Base-by-base conservation (phyloP, 176 grass and related monocot species). In the Neostapfia colusana region DNA sequence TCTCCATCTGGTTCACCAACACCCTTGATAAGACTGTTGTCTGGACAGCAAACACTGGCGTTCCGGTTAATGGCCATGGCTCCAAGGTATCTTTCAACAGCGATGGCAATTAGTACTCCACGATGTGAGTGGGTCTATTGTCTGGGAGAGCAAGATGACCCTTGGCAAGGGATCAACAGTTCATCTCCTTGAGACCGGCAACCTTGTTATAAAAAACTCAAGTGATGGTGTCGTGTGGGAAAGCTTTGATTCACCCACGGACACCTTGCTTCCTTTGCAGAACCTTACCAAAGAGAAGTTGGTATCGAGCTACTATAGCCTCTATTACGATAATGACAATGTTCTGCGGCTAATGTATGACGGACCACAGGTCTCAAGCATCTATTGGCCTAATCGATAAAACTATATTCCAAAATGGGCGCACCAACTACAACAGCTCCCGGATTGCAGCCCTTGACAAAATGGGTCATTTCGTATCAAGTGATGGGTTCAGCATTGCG, bases 321-420 rank as follows among this genome's bases (percentile, higher is more conserved):
- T 90, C 4, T 84, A 77, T 40, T 87, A 72, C 26, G 83, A 90
- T 37, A 83, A 87, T 14, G 83, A 90, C 63, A 90, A 87, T 64
- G 62, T 86, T 16, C 43, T 90, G 16, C 60, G 67, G 8, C 79
- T 90, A 5, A 79, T 87, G 11, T 90, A 90, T 50, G 57, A 87
- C 25, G 80, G 80, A 13, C 88, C 80, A 11, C 21, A 86, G 8
- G 65, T 79, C 41, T 83, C 88, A 26, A 90, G 50, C 62, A 82
- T 85, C 55, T 90, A 90, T 62, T 90, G 88, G 88, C 80, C 88
- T 0, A 60, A 61, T 46, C 31, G 63, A 42, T 24, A 2, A 44
- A 1, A 28, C 0, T 7, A 28, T 81, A 2, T 90, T 51, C 53
- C 3, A 18, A 10, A 76, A 44, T 37, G 80, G 79, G 1, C 60